These are phyloP conservation scores for Saccharomycopsis guyanensis DNA, from an alignment of 805 yeast genomes.

Conservation along the genomic window DNA sequence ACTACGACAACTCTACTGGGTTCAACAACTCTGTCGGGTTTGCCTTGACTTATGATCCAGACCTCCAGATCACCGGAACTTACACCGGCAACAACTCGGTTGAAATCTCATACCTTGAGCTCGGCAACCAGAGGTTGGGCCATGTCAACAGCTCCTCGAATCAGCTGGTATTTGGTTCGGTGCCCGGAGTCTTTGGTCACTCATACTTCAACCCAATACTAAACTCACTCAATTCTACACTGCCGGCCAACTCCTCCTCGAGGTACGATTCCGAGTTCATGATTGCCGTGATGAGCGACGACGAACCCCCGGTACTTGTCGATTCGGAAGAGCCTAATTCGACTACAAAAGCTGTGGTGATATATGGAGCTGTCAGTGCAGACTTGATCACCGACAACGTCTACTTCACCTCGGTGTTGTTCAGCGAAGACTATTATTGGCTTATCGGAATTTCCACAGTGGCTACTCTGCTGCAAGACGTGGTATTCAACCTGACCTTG, in stretches of 20 bases:
- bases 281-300: conserved; percentile 2
- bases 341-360: conserved; percentile 4
- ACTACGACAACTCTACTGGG: background rate
- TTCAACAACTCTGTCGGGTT: background rate
- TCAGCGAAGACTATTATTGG: conserved; percentile 14
- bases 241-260: background rate
- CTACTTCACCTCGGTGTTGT: conserved; percentile 13
- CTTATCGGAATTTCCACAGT: conserved; percentile 13
- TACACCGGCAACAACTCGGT: conserved; percentile 1
- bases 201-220: conserved; percentile 15
- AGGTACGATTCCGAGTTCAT: conserved; percentile 1
- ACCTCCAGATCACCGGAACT: background rate
- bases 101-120: conserved; percentile 1
- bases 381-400: conserved; percentile 6
- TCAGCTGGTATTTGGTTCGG: background rate
- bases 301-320: conserved; percentile 3
- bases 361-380: conserved; percentile 7
- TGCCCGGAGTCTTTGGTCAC: conserved; percentile 17
- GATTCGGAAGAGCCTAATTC: background rate
- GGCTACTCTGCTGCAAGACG: background rate
- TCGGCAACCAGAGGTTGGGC: conserved; percentile 10
- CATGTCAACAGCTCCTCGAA: background rate
- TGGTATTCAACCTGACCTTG: background rate
- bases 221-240: conserved; percentile 4
- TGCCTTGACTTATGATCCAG: background rate